Evolutionary conservation across 177 flowering plant species (phyloP).

Genomic region (Telopea speciosissima): DNA sequence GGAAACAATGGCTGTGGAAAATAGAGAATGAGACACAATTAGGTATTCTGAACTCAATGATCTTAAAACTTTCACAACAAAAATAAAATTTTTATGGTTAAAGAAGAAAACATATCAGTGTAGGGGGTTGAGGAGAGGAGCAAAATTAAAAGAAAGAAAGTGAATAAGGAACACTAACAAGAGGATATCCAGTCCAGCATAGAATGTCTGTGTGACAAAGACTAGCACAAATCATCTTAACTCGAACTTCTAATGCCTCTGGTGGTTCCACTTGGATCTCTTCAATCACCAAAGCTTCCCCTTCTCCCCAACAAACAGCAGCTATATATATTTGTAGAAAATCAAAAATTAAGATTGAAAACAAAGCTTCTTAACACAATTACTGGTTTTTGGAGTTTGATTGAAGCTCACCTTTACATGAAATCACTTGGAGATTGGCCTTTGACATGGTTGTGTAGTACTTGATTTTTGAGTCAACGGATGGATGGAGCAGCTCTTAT

Average conservation of each 20-base stretch:
- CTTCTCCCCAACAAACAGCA: constrained; percentile 29
- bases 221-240: constrained; percentile 42
- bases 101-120: too few species aligned
- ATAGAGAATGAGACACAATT: background rate
- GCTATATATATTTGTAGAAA: constrained; percentile 17
- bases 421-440: constrained; percentile 11
- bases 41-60: background rate
- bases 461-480: too few species aligned
- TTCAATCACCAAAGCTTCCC: constrained; percentile 27
- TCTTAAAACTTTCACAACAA: background rate
- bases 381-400: background rate
- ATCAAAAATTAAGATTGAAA: background rate
- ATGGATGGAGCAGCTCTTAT: too few species aligned
- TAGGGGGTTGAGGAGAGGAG: background rate
- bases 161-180: constrained; percentile 18
- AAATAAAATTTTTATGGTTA: too few species aligned
- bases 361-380: background rate
- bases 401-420: constrained; percentile 23
- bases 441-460: background rate
- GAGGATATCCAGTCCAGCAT: constrained; percentile 12
- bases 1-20: constrained; percentile 39
- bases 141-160: background rate
- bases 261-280: constrained; percentile 46
- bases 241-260: constrained; percentile 32
- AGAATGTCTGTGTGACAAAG: constrained; percentile 43